Conservation (phyloP, 179 eudicot genomes). For the Spinacia oleracea region DNA sequence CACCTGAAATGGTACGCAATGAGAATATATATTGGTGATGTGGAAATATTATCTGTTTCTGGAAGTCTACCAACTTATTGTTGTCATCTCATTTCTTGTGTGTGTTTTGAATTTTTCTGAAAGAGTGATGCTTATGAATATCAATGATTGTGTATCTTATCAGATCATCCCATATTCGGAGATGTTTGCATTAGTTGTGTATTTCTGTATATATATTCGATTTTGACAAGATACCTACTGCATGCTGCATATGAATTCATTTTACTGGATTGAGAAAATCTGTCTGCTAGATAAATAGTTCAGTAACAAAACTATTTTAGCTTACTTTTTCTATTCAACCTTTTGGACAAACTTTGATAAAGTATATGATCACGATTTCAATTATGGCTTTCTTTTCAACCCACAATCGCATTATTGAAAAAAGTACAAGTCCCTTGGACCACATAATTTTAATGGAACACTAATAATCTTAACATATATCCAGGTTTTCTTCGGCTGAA, state of each 20-base stretch:
- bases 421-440: background rate
- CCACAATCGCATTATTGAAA: background rate
- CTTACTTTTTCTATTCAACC: background rate
- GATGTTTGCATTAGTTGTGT: background rate
- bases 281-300: constrained; percentile 1
- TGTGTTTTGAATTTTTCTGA: constrained; percentile 1
- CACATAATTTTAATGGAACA: background rate
- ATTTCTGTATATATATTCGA: background rate
- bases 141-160: background rate
- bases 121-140: constrained; percentile 10
- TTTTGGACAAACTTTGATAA: background rate
- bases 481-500: constrained; percentile 83
- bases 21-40: background rate
- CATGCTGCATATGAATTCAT: background rate
- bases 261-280: constrained; percentile 3
- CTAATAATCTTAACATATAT: background rate
- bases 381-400: constrained; percentile 3
- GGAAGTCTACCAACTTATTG: background rate
- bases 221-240: constrained; percentile 23
- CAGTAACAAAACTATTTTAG: background rate
- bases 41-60: background rate
- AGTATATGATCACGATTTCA: background rate
- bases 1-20: background rate
- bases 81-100: constrained; percentile 13
- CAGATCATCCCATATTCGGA: background rate